These are phyloP conservation scores for Daldinia grandis DNA, from an alignment of 495 filamentous ascomycete genomes.

Conservation along the genomic window DNA sequence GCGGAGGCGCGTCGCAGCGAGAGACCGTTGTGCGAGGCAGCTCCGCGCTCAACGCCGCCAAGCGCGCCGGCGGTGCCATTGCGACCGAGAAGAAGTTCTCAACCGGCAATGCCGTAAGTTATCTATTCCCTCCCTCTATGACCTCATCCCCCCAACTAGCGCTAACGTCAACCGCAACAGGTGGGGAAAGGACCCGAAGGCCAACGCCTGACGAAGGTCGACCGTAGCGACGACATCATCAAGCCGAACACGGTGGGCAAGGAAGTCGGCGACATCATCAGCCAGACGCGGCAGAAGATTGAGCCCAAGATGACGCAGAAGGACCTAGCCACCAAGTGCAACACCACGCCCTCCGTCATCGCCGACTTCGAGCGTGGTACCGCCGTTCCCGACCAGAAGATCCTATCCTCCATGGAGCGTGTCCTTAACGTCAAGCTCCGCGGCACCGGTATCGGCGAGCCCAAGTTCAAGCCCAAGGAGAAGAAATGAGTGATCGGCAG, in stretches of 20 bases:
- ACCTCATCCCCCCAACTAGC: constrained; percentile 7
- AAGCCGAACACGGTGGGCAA: constrained; percentile 90
- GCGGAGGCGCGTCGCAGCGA: constrained; percentile 67
- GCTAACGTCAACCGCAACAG: constrained; percentile 28
- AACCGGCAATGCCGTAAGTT: constrained; percentile 76
- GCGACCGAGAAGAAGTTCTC: constrained; percentile 93
- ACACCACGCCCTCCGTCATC: constrained; percentile 80
- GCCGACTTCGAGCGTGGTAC: constrained; percentile 87
- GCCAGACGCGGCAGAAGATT: constrained; percentile 70
- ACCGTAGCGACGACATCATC: constrained; percentile 96
- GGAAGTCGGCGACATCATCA: constrained; percentile 84
- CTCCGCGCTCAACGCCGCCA: constrained; percentile 88
- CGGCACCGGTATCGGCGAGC: constrained; percentile 77
- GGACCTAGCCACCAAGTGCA: constrained; percentile 93
- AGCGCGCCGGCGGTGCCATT: constrained; percentile 76
- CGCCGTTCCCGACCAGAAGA: constrained; percentile 84
- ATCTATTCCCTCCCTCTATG: neutral
- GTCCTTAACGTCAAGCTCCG: constrained; percentile 86
- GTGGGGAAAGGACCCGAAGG: constrained; percentile 68
- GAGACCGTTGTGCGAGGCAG: constrained; percentile 90
- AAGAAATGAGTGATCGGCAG: constrained; percentile 20
- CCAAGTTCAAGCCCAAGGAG: constrained; percentile 76
- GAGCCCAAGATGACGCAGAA: constrained; percentile 95
- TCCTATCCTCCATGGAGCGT: constrained; percentile 80
- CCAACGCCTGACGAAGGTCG: constrained; percentile 96